These are phyloP conservation scores for Candida palmyrensis DNA, from an alignment of 805 yeast genomes.

Conservation along the genomic window DNA sequence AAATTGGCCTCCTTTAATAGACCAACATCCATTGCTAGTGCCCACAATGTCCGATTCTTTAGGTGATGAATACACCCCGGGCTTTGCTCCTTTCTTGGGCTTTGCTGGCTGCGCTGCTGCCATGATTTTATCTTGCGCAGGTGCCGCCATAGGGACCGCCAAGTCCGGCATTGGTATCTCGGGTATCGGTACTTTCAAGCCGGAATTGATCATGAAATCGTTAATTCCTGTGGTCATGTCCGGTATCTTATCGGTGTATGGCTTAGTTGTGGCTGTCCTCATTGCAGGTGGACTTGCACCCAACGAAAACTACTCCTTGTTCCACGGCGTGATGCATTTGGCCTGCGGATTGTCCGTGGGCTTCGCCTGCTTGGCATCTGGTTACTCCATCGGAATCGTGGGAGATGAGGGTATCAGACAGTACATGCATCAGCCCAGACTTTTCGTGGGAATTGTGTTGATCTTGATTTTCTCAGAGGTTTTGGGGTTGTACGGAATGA, in stretches of 20 bases:
- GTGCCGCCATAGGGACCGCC: conserved; percentile 98
- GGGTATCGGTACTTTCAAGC: conserved; percentile 96
- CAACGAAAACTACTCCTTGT: conserved; percentile 70
- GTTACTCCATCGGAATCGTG: conserved; percentile 92
- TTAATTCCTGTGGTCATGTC: conserved; percentile 97
- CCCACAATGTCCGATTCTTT: too few relatives aligned
- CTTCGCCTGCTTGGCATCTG: conserved; percentile 92
- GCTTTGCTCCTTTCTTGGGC: conserved; percentile 95
- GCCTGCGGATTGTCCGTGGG: conserved; percentile 97
- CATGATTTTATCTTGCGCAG: conserved; percentile 87
- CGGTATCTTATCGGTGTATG: conserved; percentile 96
- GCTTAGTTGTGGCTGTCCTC: conserved; percentile 91
- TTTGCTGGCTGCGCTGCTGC: conserved; percentile 97
- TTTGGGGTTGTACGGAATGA: conserved; percentile 89
- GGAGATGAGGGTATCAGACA: conserved; percentile 93
- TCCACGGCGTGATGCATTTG: conserved; percentile 96
- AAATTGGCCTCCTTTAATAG: too few relatives aligned
- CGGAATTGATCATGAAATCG: conserved; percentile 93
- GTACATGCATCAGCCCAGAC: conserved; percentile 80
- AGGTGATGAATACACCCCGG: conserved; percentile 68
- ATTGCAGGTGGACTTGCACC: conserved; percentile 91
- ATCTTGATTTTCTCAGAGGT: conserved; percentile 90
- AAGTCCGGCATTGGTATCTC: conserved; percentile 97
- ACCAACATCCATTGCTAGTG: too few relatives aligned
- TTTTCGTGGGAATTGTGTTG: conserved; percentile 85